These are phyloP conservation scores for Coniochaeta hoffmannii DNA, from an alignment of 2,329 filamentous ascomycete genomes.

Conservation along the genomic window DNA sequence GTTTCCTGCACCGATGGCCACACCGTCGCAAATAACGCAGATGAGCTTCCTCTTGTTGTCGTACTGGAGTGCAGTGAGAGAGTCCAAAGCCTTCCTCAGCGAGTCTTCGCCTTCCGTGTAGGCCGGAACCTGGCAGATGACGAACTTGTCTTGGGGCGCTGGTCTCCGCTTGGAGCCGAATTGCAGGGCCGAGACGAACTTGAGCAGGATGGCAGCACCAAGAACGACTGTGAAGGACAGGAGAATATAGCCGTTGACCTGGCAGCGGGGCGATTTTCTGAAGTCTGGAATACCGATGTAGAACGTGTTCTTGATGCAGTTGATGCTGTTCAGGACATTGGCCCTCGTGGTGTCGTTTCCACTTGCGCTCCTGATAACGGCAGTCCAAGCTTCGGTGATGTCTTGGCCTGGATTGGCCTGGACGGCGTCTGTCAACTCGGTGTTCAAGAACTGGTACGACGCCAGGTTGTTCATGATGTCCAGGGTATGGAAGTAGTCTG, in stretches of 20 bases:
- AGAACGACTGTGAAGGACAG: conserved; percentile 82
- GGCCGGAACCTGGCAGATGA: conserved; percentile 95
- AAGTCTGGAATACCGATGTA: conserved; percentile 83
- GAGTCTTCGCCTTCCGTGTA: conserved; percentile 98
- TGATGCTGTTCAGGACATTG: conserved; percentile 57
- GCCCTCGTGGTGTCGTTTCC: conserved; percentile 43
- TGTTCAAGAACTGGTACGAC: conserved; percentile 66
- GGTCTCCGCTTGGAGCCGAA: conserved; percentile 88
- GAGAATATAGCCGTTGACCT: conserved; percentile 86
- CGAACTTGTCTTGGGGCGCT: conserved; percentile 91
- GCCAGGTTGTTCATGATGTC: conserved; percentile 45
- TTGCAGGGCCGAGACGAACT: conserved; percentile 89
- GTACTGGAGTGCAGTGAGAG: conserved; percentile 87
- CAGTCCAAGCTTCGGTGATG: conserved; percentile 60
- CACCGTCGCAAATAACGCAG: conserved; percentile 92
- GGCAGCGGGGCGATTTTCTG: conserved; percentile 65
- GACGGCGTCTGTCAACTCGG: conserved; percentile 58
- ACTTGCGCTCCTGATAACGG: conserved; percentile 37
- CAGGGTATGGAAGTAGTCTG: conserved; percentile 80
- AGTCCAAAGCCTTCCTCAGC: conserved; percentile 85
- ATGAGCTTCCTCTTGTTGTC: conserved; percentile 98
- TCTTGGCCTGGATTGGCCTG: conserved; percentile 72
- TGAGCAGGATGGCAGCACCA: conserved; percentile 70
- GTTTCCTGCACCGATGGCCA: conserved; percentile 93
- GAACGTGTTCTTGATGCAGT: conserved; percentile 78